phyloP scores from a whole-genome alignment of 2,329 filamentous ascomycete species.

The Xylariaceae sp. region DNA sequence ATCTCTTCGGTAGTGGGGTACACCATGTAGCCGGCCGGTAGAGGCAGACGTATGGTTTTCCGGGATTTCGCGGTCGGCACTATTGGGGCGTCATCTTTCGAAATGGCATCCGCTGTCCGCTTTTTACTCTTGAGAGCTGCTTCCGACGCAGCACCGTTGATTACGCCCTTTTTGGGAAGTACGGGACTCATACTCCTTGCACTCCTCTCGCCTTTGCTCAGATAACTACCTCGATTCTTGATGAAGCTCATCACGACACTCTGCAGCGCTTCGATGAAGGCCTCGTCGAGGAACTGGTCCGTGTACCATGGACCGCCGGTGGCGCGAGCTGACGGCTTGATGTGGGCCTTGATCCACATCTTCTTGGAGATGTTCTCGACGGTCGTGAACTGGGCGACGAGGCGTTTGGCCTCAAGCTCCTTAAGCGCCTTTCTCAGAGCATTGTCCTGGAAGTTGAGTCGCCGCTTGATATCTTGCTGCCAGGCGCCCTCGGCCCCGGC shows the following conservation, averaged over 20 bases:
- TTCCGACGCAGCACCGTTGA: slow-evolving; percentile 55
- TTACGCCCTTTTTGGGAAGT: slow-evolving; percentile 62
- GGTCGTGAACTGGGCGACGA: slow-evolving; percentile 89
- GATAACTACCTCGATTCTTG: slow-evolving; percentile 43
- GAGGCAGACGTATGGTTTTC: slow-evolving; percentile 53
- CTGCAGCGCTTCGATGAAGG: slow-evolving; percentile 81
- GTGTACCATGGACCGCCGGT: slow-evolving; percentile 96
- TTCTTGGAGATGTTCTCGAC: slow-evolving; percentile 91
- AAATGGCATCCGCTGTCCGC: slow-evolving; percentile 56
- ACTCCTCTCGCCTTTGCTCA: slow-evolving; percentile 43
- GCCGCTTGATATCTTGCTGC: slow-evolving; percentile 82
- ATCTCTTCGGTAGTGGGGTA: slow-evolving; percentile 86
- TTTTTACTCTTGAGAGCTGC: slow-evolving; percentile 55
- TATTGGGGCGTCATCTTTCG: slow-evolving; percentile 44
- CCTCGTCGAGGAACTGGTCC: slow-evolving; percentile 86
- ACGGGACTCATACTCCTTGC: slow-evolving; percentile 48
- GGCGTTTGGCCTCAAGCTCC: slow-evolving; percentile 78
- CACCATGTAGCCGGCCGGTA: slow-evolving; percentile 71
- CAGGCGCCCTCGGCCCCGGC: slow-evolving; percentile 87
- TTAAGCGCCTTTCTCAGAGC: slow-evolving; percentile 84
- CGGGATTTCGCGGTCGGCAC: slow-evolving; percentile 41
- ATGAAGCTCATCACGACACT: slow-evolving; percentile 46
- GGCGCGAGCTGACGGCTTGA: slow-evolving; percentile 86
- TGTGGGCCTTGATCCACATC: slow-evolving; percentile 90
- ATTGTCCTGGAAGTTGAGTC: slow-evolving; percentile 83